Evolutionary conservation across 768 basidiomycete species (phyloP), one percentile per base, ranked within the genome.

Genomic region (Rhizopogon vinicolor): DNA sequence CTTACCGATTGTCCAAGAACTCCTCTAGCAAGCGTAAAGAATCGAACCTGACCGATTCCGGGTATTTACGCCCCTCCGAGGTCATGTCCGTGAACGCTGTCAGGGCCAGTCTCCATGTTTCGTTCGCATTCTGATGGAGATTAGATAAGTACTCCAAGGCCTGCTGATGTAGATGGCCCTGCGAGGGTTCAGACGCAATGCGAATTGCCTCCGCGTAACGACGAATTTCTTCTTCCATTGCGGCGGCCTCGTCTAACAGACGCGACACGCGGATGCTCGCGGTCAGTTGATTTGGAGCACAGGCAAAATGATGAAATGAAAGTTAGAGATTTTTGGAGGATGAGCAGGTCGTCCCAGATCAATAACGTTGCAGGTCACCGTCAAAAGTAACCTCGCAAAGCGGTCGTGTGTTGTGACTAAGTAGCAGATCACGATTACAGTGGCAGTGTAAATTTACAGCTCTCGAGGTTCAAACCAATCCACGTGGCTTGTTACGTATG

Each of bases 181-280:
- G 88, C 13, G 77, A 74, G 52, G 87, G 88, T 75, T 93, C 87
- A 57, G 89, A 89, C 50, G 93, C 94, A 73, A 96, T 87, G 66
- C 81, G 75, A 71, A 95, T 93, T 46, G 94, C 94, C 73, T 87
- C 88, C 16, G 89, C 84, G 60, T 90, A 77, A 68, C 83, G 87
- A 61, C 87, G 82, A 63, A 87, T 77, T 74, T 89, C 84, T 65
- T 82, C 84, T 39, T 90, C 86, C 90, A 91, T 91, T 37, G 65
- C 53, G 51, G 46, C 53, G 56, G 59, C 48, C 48, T 46, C 16
- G 8, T 51, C 58, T 61, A 58, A 61, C 42, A 52, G 54, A 51
- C 55, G 53, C 60, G 59, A 58, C 53, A 53, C 55, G 65, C 52
- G 53, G 60, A 55, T 60, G 59, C 58, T 62, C 52, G 53, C 42